Percentiles rank a stretch among this genome's conserved stretches.
Evolutionary conservation across 352 stramenopile genomes (phyloP).

Genomic region (Phytopythium kandeliae): DNA sequence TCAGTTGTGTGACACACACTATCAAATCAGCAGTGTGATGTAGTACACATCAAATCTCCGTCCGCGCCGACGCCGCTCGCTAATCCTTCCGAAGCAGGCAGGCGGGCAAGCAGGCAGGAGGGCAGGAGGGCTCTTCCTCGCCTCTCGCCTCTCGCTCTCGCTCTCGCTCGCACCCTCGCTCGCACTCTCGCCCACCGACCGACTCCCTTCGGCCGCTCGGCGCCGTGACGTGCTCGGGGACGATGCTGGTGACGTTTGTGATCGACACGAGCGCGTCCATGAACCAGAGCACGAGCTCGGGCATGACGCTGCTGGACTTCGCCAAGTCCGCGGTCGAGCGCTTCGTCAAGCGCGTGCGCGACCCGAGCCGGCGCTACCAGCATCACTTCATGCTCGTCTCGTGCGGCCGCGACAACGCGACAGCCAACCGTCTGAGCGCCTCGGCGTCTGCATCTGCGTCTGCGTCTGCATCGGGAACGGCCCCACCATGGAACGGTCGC

Average conservation of each 20-base stretch:
- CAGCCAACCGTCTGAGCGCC: constrained; percentile 12
- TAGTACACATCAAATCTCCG: not conserved
- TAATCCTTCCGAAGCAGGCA: too few relatives aligned
- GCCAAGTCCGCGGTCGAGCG: constrained; percentile 86
- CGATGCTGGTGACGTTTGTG: constrained; percentile 88
- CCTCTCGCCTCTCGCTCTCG: too few relatives aligned
- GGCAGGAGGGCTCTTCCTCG: too few relatives aligned
- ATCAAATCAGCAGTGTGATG: not conserved
- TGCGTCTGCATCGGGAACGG: not conserved
- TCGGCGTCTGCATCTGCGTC: constrained; percentile 1
- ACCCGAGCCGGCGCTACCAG: constrained; percentile 77
- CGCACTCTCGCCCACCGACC: too few relatives aligned
- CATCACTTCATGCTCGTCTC: constrained; percentile 88
- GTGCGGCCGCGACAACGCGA: constrained; percentile 41
- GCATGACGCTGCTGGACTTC: constrained; percentile 87
- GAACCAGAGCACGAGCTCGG: constrained; percentile 85
- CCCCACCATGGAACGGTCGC: constrained; percentile 44
- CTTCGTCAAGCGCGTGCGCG: constrained; percentile 83
- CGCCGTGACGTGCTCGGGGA: not conserved
- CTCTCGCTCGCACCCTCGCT: too few relatives aligned
- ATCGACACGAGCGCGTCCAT: constrained; percentile 89
- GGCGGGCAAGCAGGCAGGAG: too few relatives aligned
- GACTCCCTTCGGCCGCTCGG: not conserved
- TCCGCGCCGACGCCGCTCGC: too few relatives aligned
- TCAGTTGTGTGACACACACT: not conserved